phyloP scores from a whole-genome alignment of 2,329 filamentous ascomycete genomes.

The Stemphylium vesicarium region DNA sequence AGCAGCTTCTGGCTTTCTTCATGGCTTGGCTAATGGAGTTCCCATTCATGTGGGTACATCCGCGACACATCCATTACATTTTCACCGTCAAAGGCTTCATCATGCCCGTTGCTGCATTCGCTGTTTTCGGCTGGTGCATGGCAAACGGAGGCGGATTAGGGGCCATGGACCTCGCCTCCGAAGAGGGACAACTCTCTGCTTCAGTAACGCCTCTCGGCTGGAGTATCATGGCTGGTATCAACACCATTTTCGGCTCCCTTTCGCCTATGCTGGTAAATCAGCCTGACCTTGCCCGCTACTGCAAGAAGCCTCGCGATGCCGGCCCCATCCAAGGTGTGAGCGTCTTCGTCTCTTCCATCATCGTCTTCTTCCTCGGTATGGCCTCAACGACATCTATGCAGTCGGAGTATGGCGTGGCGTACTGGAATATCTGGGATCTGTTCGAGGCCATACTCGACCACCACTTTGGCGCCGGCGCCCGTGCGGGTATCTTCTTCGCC shows the following conservation, averaged over 20 bases:
- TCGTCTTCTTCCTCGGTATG: conserved; percentile 52
- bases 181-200: conserved; percentile 5
- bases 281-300: conserved; percentile 52
- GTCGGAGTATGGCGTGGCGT: conserved; percentile 45
- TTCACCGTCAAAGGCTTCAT: conserved; percentile 38
- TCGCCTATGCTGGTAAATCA: conserved; percentile 52
- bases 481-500: conserved; percentile 51
- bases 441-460: conserved; percentile 51
- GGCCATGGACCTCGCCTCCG: conserved; percentile 20
- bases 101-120: conserved; percentile 44
- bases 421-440: conserved; percentile 57
- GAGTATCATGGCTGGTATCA: conserved; percentile 52
- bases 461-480: conserved; percentile 48
- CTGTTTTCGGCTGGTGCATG: conserved; percentile 48
- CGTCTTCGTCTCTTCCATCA: conserved; percentile 48
- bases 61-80: conserved; percentile 36
- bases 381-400: conserved; percentile 49
- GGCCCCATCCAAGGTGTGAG: conserved; percentile 41
- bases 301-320: conserved; percentile 40
- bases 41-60: conserved; percentile 45
- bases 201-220: conserved; percentile 34
- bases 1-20: conserved; percentile 43
- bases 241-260: conserved; percentile 51
- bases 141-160: conserved; percentile 39
- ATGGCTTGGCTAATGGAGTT: conserved; percentile 40